Evolutionary conservation across 768 basidiomycete species (phyloP).

Genomic region (Pisolithus microcarpus): DNA sequence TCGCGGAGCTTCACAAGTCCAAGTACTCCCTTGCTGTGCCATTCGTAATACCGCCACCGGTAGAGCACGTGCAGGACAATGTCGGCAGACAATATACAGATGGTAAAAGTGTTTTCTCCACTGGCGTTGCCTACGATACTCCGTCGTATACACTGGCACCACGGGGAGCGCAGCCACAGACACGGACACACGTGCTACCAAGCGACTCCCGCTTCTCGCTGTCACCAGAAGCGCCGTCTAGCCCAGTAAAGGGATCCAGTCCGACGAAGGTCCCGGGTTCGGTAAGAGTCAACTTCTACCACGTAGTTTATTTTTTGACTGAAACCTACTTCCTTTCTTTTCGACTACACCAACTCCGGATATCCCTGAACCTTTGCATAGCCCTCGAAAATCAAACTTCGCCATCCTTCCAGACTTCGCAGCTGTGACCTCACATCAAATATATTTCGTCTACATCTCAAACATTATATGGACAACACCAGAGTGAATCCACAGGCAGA

Average conservation of each 20-base stretch:
- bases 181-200: constrained; percentile 3
- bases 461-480: constrained; percentile 70
- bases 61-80: constrained; percentile 1
- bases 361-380: background rate
- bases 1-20: constrained; percentile 45
- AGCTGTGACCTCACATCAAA: constrained; percentile 61
- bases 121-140: constrained; percentile 1
- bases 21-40: constrained; percentile 41
- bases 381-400: constrained; percentile 40
- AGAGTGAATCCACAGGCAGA: background rate
- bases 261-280: background rate
- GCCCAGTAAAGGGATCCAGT: constrained; percentile 13
- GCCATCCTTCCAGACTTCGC: constrained; percentile 66
- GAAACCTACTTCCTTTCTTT: too few relatives aligned
- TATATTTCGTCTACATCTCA: constrained; percentile 69
- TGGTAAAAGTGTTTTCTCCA: constrained; percentile 8
- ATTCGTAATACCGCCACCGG: constrained; percentile 41
- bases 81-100: background rate
- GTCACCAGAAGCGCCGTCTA: constrained; percentile 20
- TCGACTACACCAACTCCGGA: too few relatives aligned
- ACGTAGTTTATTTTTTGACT: background rate
- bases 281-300: background rate
- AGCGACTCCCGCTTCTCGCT: constrained; percentile 6
- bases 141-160: constrained; percentile 6
- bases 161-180: constrained; percentile 4